Evolutionary conservation across 1,284 basidiomycete species (phyloP), one percentile per base, ranked within the genome.

Genomic region (Leccinum subspadiceum): DNA sequence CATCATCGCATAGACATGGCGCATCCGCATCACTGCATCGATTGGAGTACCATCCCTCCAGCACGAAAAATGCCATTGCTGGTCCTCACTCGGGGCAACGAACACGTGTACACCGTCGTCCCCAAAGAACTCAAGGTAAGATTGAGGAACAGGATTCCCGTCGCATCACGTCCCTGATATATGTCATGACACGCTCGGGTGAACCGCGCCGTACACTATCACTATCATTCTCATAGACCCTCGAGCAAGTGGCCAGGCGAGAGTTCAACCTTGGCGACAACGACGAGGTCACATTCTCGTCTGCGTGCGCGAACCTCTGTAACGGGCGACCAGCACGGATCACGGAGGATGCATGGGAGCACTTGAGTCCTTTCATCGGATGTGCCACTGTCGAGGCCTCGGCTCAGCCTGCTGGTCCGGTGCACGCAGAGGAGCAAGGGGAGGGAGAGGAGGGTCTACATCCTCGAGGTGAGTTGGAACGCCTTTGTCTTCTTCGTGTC

Each of bases 291-390:
- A 1, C 4, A 4, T 1, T 71, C 8, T 57, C 41, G 0, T 71
- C 70, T 1, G 57, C 69, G 1, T 73, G 72, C 15, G 35, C 56
- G 20, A 70, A 62, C 20, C 50, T 70, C 2, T 73, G 67, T 31
- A 37, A 59, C 7, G 64, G 61, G 9, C 26, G 35, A 1, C 63
- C 66, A 1, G 72, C 66, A 4, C 54, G 67, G 48, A 73, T 71
- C 54, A 68, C 72, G 0, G 57, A 62, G 15, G 15, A 15, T 1
- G 57, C 60, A 22, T 71, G 70, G 70, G 62, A 53, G 39, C 55
- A 61, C 0, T 6, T 73, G 1, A 56, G 59, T 13, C 44, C 62
- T 3, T 63, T 57, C 52, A 71, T 73, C 26, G 70, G 72, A 4
- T 73, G 70, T 15, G 61, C 60, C 41, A 68, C 59, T 5, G 61